Evolutionary conservation across 176 grass and related monocot species (phyloP).

Genomic region (Sorghum bicolor): DNA sequence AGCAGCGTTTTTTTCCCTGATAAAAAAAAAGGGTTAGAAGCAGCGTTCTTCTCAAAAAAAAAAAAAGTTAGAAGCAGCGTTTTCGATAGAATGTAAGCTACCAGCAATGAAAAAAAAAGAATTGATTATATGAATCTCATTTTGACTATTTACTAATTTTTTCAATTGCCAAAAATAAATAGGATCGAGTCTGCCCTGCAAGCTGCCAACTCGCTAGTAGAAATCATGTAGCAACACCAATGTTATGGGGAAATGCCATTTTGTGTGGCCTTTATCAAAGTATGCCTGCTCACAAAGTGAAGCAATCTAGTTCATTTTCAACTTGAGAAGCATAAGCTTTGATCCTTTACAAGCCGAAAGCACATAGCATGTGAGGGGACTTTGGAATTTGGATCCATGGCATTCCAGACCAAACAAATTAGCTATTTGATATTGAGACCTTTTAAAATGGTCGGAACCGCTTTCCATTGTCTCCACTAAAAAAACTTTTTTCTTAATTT

Average conservation of each 20-base stretch:
- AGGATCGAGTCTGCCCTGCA: background rate
- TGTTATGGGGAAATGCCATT: background rate
- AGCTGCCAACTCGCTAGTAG: background rate
- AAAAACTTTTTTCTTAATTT: no score
- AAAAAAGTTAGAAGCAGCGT: no score
- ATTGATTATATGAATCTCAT: background rate
- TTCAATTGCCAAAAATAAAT: background rate
- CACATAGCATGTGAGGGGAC: background rate
- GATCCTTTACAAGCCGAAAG: background rate
- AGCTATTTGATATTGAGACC: no score
- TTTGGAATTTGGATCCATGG: background rate
- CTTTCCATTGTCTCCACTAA: no score
- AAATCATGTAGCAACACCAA: background rate
- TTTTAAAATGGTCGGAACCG: no score
- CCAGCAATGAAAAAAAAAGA: background rate
- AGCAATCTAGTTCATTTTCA: background rate
- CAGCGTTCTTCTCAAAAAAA: no score
- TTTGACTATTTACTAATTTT: constrained; percentile 14
- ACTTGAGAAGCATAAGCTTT: background rate
- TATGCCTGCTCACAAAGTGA: background rate
- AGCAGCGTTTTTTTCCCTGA: no score
- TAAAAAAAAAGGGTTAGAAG: no score
- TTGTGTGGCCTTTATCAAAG: background rate
- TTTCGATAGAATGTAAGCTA: background rate
- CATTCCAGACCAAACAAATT: background rate